Base-by-base conservation (phyloP, 2,329 filamentous ascomycete genomes). In the Beauveria australis region DNA sequence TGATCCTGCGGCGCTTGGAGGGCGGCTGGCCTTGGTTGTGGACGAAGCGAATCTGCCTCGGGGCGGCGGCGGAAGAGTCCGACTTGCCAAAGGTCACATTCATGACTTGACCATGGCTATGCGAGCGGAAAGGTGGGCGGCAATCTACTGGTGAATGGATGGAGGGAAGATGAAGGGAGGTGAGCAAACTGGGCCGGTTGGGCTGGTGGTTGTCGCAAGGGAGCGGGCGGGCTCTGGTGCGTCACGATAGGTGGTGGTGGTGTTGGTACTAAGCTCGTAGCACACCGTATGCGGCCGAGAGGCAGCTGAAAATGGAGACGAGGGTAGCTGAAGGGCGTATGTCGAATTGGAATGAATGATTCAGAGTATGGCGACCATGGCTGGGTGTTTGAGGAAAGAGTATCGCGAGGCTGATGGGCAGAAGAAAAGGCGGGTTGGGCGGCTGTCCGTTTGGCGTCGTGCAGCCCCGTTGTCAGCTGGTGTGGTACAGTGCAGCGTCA, bases 1-100 rank as follows among this genome's bases (percentile, higher is more conserved):
- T 91, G 69, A 93, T 89, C 67, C 89, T 81, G 70, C 89, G 82
- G 67, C 89, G 81, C 74, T 92, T 93, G 28, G 88, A 87, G 63
- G 89, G 89, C 53, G 89, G 89, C 65, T 90, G 88, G 64, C 89
- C 89, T 74, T 92, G 88, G 68, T 87, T 91, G 65, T 91, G 89
- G 67, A 93, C 89, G 72, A 92, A 93, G 67, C 89, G 87, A 66
- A 91, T 89, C 71, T 82, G 81, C 72, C 82, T 85, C 61, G 76
- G 80, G 49, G 41, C 41, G 58, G 58, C 51, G 58, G 58, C 58
- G 63, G 65, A 70, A 65, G 65, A 68, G 62, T 74, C 72, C 67
- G 70, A 67, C 67, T 69, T 69, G 64, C 59, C 48, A 43, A 62
- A 51, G 47, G 61, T 62, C 43, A 64, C 60, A 37, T 64, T 61